These are phyloP conservation scores for Rhodotorula sp. DNA, from an alignment of 1,284 basidiomycete genomes.

Conservation along the genomic window DNA sequence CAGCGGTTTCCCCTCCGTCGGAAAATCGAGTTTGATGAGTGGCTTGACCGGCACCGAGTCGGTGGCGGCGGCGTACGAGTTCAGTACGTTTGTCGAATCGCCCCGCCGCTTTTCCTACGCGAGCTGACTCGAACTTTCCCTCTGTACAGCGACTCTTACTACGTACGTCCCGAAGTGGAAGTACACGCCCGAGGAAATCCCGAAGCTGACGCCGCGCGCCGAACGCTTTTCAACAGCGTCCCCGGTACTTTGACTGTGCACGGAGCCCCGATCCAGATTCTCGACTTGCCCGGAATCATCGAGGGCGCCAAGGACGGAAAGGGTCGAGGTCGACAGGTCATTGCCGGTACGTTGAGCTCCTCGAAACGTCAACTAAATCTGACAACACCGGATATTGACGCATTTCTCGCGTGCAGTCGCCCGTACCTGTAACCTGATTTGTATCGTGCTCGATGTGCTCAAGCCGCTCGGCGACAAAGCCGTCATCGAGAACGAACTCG, in stretches of 20 bases:
- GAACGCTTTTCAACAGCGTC: conserved; percentile 56
- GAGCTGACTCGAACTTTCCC: neutral
- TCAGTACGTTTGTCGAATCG: neutral
- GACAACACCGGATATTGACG: conserved; percentile 9
- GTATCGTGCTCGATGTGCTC: conserved; percentile 95
- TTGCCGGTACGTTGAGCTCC: conserved; percentile 65
- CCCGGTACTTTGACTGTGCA: conserved; percentile 94
- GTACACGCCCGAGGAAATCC: no score
- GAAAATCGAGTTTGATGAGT: conserved; percentile 93
- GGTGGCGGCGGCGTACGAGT: conserved; percentile 88
- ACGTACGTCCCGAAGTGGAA: conserved; percentile 39
- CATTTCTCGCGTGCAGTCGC: conserved; percentile 63
- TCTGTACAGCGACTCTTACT: conserved; percentile 53
- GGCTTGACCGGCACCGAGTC: conserved; percentile 97
- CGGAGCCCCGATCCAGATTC: conserved; percentile 77
- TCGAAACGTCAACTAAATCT: neutral
- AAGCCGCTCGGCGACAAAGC: conserved; percentile 95
- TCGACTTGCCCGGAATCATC: conserved; percentile 75
- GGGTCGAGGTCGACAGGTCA: conserved; percentile 93
- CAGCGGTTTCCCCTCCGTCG: conserved; percentile 52
- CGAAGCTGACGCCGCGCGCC: neutral
- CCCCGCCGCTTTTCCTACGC: neutral
- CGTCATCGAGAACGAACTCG: conserved; percentile 50
- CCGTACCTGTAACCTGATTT: conserved; percentile 96
- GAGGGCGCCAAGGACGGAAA: conserved; percentile 98